phyloP scores from a whole-genome alignment of 176 grass and related monocot genomes.

The Echinochloa phyllopogon region DNA sequence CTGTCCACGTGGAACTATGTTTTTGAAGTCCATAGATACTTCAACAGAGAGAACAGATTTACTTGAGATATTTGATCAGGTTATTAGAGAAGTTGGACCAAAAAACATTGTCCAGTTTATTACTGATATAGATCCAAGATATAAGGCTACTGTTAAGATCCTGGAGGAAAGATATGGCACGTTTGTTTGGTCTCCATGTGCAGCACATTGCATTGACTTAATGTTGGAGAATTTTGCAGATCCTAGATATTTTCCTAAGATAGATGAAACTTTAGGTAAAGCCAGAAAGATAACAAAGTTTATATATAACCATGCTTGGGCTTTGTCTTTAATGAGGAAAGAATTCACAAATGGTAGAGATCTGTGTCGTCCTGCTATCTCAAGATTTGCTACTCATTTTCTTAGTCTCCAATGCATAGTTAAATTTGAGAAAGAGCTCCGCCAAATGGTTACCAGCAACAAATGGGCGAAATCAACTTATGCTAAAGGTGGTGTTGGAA shows the following conservation, averaged over 20 bases:
- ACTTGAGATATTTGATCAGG: constrained; percentile 64
- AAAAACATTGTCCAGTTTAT: constrained; percentile 63
- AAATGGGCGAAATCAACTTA: constrained; percentile 57
- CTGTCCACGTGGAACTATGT: constrained; percentile 50
- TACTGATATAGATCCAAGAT: constrained; percentile 46
- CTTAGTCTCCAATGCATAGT: constrained; percentile 59
- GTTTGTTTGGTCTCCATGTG: constrained; percentile 67
- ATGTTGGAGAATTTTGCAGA: constrained; percentile 64
- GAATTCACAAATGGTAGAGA: constrained; percentile 67
- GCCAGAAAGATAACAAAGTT: constrained; percentile 62
- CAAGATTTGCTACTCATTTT: constrained; percentile 66
- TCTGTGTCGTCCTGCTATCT: constrained; percentile 56
- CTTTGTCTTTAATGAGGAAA: constrained; percentile 68
- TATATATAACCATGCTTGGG: constrained; percentile 66
- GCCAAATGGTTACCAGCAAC: constrained; percentile 55
- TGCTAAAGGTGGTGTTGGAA: constrained; percentile 44
- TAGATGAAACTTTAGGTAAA: constrained; percentile 61
- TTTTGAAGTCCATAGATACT: constrained; percentile 66
- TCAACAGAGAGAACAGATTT: constrained; percentile 47
- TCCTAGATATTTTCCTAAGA: constrained; percentile 62
- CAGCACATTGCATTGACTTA: constrained; percentile 61
- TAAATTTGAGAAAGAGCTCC: constrained; percentile 59
- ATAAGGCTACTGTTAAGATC: constrained; percentile 43
- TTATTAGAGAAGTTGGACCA: constrained; percentile 55
- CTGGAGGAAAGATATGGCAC: constrained; percentile 54